Base-by-base conservation (phyloP, 192 early-diverging fungal species). In the Coemansia sp. region DNA sequence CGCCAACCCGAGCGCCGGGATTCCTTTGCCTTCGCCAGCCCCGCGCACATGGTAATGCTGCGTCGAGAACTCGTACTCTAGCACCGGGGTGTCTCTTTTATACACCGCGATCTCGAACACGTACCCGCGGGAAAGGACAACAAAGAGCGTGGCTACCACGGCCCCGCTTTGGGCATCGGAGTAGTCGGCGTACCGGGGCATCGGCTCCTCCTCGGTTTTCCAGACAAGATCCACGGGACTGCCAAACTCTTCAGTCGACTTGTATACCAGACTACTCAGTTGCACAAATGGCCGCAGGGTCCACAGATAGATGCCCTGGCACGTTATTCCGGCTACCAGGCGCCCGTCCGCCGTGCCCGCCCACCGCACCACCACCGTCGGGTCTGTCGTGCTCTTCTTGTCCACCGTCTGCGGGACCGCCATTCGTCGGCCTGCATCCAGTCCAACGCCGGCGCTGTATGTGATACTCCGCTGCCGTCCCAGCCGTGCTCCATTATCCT, bases 11-110 rank as follows among this genome's bases (percentile, higher is more conserved):
- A 71, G 58, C 15, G 66, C 40, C 12, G 19, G 41, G 8, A 80
- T 68, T 5, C 78, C 83, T 5, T 63, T 46, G n/a, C 65, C 83
- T 59, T 84, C 78, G 61, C 78, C 83, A 2, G 74, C 67, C 0
- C 83, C 83, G 7, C 70, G 76, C 6, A 64, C 83, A 64, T 65
- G 80, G 40, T 80, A 78, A 32, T 84, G 83, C 56, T 76, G 72
- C 13, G 69, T 61, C 1, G 48, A 22, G 54, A 84, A 84, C 63
- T 48, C 62, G 64, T 77, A 81, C 59, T 81, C 72, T 0, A 80
- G 70, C 7, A 70, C 72, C 0, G 61, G 46, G 8, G 36, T 9
- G 11, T 70, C 72, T 15, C 68, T 59, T 46, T 46, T 41, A 32
- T 76, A 65, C 40, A 84, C 78, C 0, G 67, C 49, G 7, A 80